These are phyloP conservation scores for Pyrenochaeta sp. DNA, from an alignment of 2,329 filamentous ascomycete genomes.

Conservation along the genomic window DNA sequence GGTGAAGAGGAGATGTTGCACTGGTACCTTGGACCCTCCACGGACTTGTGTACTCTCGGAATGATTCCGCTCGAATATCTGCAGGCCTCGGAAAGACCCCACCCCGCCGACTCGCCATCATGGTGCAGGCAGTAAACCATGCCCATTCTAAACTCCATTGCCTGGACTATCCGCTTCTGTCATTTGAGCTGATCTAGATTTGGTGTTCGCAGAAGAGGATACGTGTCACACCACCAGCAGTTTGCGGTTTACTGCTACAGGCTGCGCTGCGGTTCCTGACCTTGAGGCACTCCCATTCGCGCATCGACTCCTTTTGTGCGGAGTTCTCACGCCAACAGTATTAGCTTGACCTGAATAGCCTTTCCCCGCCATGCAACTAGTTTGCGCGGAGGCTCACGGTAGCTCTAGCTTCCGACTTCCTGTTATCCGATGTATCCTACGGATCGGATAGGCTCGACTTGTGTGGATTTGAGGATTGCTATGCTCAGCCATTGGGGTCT, in stretches of 20 bases:
- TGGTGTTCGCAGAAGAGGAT: constrained; percentile 1
- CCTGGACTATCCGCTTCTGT: constrained; percentile 1
- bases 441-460: constrained; percentile 26
- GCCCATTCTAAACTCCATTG: not conserved
- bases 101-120: constrained; percentile 2
- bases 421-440: constrained; percentile 27
- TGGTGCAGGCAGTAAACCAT: constrained; percentile 12
- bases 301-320: constrained; percentile 34
- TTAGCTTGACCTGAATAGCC: constrained; percentile 22
- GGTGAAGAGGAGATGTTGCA: not conserved
- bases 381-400: constrained; percentile 16
- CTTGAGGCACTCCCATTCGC: constrained; percentile 13
- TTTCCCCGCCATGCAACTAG: constrained; percentile 26
- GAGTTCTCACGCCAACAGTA: constrained; percentile 24
- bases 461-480: not conserved
- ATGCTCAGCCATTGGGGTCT: not conserved
- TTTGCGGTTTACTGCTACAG: constrained; percentile 7
- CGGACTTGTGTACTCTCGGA: not conserved
- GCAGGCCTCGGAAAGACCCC: not conserved
- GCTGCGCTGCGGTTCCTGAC: constrained; percentile 13
- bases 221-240: constrained; percentile 22
- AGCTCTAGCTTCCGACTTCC: constrained; percentile 15
- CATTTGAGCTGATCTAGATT: constrained; percentile 3
- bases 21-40: not conserved
- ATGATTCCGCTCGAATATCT: constrained; percentile 1